Percentiles rank a stretch among this genome's conserved stretches.
phyloP scores from a whole-genome alignment of 1,284 basidiomycete species.

The Marasmius fiardii region DNA sequence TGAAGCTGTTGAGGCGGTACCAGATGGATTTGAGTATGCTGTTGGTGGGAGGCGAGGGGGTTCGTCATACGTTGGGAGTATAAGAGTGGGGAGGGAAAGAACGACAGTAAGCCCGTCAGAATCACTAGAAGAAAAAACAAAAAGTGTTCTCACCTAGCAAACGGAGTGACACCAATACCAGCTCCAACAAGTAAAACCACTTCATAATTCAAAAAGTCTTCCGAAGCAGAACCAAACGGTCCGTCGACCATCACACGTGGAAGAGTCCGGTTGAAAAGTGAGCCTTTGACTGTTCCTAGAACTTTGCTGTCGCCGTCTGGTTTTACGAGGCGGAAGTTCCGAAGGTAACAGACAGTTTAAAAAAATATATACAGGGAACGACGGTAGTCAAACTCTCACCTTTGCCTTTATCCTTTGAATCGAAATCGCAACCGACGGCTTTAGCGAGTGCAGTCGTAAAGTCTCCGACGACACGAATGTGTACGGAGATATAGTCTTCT shows the following conservation, averaged over 20 bases:
- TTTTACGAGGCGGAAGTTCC: slow-evolving; percentile 17
- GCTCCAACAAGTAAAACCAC: slow-evolving; percentile 83
- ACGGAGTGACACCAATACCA: slow-evolving; percentile 92
- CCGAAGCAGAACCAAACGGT: slow-evolving; percentile 81
- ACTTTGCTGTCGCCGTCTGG: slow-evolving; percentile 54
- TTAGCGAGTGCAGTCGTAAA: slow-evolving; percentile 79
- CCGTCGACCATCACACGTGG: slow-evolving; percentile 91
- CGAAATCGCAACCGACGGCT: slow-evolving; percentile 80
- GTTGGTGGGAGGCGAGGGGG: too few relatives aligned
- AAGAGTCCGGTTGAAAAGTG: slow-evolving; percentile 66
- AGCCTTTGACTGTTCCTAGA: slow-evolving; percentile 51
- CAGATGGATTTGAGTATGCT: slow-evolving; percentile 89
- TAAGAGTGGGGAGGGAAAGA: too few relatives aligned
- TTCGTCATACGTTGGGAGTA: too few relatives aligned
- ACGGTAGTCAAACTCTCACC: slow-evolving; percentile 16
- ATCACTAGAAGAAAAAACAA: not conserved
- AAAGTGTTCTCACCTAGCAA: slow-evolving; percentile 80
- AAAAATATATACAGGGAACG: too few relatives aligned
- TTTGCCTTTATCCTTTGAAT: slow-evolving; percentile 40
- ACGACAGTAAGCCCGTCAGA: not conserved
- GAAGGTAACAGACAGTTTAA: too few relatives aligned
- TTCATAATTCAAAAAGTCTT: slow-evolving; percentile 86
- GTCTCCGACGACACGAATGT: slow-evolving; percentile 85
- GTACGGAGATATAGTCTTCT: slow-evolving; percentile 88
- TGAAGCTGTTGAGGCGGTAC: slow-evolving; percentile 88